Evolutionary conservation across 2,329 filamentous ascomycete species (phyloP).

Genomic region (Clonostachys rhizophaga): DNA sequence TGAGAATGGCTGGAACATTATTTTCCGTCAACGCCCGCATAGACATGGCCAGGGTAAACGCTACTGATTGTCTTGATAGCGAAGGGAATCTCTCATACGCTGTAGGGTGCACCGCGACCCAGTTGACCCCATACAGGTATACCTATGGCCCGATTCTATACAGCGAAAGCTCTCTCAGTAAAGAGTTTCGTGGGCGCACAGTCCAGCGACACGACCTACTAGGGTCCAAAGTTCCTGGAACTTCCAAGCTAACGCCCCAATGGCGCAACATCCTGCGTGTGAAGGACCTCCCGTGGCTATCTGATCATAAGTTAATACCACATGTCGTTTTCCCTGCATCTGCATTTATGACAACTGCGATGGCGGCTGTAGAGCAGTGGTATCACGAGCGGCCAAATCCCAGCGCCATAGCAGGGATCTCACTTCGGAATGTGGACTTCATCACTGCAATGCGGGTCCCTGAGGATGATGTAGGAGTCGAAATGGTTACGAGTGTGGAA

Average conservation of each 20-base stretch:
- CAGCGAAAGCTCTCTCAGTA: neutral
- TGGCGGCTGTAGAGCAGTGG: conserved; percentile 21
- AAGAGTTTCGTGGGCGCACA: conserved; percentile 31
- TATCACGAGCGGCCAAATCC: neutral
- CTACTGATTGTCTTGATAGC: neutral
- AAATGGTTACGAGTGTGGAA: conserved; percentile 5
- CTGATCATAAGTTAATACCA: conserved; percentile 28
- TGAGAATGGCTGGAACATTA: conserved; percentile 2
- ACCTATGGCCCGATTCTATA: conserved; percentile 14
- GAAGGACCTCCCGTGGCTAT: conserved; percentile 25
- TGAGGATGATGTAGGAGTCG: conserved; percentile 3
- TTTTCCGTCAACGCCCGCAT: conserved; percentile 1
- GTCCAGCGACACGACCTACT: conserved; percentile 37
- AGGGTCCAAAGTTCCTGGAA: conserved; percentile 27
- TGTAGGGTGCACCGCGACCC: conserved; percentile 1
- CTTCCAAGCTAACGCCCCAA: neutral
- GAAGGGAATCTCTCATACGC: neutral
- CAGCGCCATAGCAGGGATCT: neutral
- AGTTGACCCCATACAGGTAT: conserved; percentile 3
- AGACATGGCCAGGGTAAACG: conserved; percentile 1
- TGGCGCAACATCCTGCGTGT: conserved; percentile 5
- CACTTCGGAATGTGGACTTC: conserved; percentile 1
- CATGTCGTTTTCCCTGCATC: conserved; percentile 31
- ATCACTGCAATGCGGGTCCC: neutral
- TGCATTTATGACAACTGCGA: conserved; percentile 20